Conservation (phyloP, 345 rosid species). For the Ceriops decandra region DNA sequence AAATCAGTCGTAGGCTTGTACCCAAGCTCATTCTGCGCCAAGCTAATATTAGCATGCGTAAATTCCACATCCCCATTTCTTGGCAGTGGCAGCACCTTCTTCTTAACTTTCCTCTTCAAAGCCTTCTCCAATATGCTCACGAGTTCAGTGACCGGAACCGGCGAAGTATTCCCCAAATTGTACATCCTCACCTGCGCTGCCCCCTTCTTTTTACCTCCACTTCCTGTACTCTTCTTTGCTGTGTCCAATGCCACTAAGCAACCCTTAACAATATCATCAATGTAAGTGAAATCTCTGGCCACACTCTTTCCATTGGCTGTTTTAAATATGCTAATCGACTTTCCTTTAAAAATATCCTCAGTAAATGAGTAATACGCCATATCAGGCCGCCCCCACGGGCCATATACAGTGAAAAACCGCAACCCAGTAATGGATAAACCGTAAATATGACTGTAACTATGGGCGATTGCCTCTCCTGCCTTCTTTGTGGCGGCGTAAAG, state of each 20-base stretch:
- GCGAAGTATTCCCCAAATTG: constrained; percentile 62
- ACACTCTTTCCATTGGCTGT: constrained; percentile 53
- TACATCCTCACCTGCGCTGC: constrained; percentile 45
- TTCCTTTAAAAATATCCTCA: constrained; percentile 50
- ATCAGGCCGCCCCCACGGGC: constrained; percentile 75
- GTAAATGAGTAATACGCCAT: constrained; percentile 77
- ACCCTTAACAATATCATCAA: constrained; percentile 67
- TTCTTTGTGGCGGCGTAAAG: too few species aligned
- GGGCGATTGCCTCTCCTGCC: constrained; percentile 58
- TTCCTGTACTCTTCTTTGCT: constrained; percentile 32
- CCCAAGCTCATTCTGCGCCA: constrained; percentile 50
- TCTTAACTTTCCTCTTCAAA: constrained; percentile 58
- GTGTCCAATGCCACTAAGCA: constrained; percentile 62
- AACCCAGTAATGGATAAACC: constrained; percentile 57
- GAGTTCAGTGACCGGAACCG: constrained; percentile 52
- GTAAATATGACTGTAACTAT: constrained; percentile 63
- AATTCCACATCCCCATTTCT: constrained; percentile 71
- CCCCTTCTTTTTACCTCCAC: constrained; percentile 45
- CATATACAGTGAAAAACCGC: constrained; percentile 62
- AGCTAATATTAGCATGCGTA: constrained; percentile 58
- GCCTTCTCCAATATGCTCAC: constrained; percentile 60
- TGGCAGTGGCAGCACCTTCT: constrained; percentile 51
- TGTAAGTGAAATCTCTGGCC: constrained; percentile 65
- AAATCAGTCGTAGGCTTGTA: constrained; percentile 50
- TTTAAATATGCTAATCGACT: constrained; percentile 43